Percentiles rank a stretch among this genome's conserved stretches.
phyloP scores from a whole-genome alignment of 208 protist species.

The Trypanosoma melophagium region DNA sequence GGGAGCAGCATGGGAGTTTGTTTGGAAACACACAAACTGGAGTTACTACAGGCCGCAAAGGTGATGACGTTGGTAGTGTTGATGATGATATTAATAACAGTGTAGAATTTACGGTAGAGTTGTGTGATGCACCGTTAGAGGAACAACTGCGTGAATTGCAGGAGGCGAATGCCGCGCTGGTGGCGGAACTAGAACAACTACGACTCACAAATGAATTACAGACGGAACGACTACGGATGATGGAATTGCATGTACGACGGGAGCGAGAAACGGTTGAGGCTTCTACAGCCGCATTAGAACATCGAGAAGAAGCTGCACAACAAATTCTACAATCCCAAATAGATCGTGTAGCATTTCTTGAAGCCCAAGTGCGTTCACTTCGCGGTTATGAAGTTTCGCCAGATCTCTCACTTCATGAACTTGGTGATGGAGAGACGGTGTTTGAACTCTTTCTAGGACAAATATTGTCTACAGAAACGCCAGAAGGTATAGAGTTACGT shows the following conservation, averaged over 20 bases:
- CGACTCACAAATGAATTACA: slow-evolving; percentile 75
- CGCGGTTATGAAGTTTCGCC: slow-evolving; percentile 73
- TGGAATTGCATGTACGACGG: slow-evolving; percentile 28
- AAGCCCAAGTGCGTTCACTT: slow-evolving; percentile 81
- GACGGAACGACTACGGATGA: slow-evolving; percentile 42
- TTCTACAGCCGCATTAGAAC: slow-evolving; percentile 36
- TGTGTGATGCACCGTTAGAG: slow-evolving; percentile 33
- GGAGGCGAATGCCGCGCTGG: slow-evolving; percentile 73
- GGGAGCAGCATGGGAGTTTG: not conserved
- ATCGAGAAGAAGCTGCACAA: slow-evolving; percentile 56
- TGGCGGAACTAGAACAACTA: slow-evolving; percentile 73
- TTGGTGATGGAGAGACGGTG: slow-evolving; percentile 67
- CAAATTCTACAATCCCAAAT: slow-evolving; percentile 65
- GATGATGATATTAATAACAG: slow-evolving; percentile 8
- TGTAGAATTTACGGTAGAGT: slow-evolving; percentile 12
- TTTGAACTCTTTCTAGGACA: slow-evolving; percentile 91
- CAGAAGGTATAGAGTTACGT: slow-evolving; percentile 31
- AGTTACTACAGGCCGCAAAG: not conserved
- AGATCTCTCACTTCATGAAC: slow-evolving; percentile 40
- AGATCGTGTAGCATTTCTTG: slow-evolving; percentile 84
- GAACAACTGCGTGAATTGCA: slow-evolving; percentile 76
- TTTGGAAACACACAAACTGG: not conserved
- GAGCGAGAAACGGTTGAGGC: slow-evolving; percentile 41
- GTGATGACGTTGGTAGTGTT: slow-evolving; percentile 21
- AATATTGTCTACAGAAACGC: slow-evolving; percentile 68